Evolutionary conservation across 139 green algal genomes (phyloP).

Genomic region (Pleodorina starrii): DNA sequence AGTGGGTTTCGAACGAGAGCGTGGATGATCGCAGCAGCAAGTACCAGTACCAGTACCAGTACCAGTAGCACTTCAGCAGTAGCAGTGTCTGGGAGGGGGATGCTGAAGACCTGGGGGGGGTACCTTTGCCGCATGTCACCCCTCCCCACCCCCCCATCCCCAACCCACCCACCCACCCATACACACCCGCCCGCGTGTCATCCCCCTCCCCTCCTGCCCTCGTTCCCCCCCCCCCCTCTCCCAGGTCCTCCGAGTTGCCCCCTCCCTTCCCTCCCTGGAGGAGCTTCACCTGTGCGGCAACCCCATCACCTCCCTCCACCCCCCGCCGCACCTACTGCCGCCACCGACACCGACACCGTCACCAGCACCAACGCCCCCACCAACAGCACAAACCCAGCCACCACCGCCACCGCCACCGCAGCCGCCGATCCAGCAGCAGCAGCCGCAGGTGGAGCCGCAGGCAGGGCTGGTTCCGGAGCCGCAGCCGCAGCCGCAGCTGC

Average conservation of each 20-base stretch:
- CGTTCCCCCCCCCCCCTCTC: neutral
- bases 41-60: too few species aligned
- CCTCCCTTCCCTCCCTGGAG: constrained; percentile 66
- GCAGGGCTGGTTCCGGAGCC: neutral
- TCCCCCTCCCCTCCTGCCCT: neutral
- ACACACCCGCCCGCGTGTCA: too few species aligned
- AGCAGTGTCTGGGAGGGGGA: too few species aligned
- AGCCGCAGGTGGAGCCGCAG: neutral
- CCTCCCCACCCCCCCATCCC: too few species aligned
- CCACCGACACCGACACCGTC: neutral
- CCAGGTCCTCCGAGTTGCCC: constrained; percentile 55
- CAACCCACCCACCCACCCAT: too few species aligned
- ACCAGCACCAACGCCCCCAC: neutral
- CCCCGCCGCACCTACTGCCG: neutral
- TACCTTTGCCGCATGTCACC: too few species aligned
- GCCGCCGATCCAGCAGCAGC: neutral
- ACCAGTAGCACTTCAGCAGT: too few species aligned
- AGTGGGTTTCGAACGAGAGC: too few species aligned
- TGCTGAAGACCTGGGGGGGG: too few species aligned
- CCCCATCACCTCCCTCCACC: constrained; percentile 51
- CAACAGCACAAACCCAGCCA: neutral
- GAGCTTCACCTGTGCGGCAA: constrained; percentile 83
- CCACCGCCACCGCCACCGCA: neutral
- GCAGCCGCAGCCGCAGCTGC: neutral
- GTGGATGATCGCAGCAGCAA: too few species aligned